Evolutionary conservation across 495 filamentous ascomycete species (phyloP).

Genomic region (Aspergillus saccharolyticus): DNA sequence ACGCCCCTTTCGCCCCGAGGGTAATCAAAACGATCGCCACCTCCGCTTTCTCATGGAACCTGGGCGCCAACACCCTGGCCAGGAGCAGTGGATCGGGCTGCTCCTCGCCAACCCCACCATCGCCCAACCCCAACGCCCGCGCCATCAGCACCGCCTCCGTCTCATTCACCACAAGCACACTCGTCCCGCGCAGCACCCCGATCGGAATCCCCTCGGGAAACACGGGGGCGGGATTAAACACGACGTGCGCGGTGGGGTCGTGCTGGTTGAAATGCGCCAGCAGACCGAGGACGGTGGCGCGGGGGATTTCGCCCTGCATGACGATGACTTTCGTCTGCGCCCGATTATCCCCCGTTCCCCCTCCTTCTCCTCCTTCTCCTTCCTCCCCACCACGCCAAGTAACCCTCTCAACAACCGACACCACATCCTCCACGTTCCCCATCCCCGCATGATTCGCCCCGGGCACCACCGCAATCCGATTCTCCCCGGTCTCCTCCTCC

Average conservation of each 20-base stretch:
- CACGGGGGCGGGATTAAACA: constrained; percentile 85
- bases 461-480: constrained; percentile 75
- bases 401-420: constrained; percentile 24
- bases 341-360: constrained; percentile 54
- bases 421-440: constrained; percentile 36
- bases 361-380: background rate
- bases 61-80: constrained; percentile 45
- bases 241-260: constrained; percentile 46
- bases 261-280: constrained; percentile 38
- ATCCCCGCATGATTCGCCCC: constrained; percentile 68
- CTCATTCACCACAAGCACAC: constrained; percentile 85
- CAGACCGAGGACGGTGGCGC: constrained; percentile 63
- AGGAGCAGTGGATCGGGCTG: constrained; percentile 52
- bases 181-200: constrained; percentile 62
- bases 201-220: constrained; percentile 56
- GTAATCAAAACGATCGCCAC: constrained; percentile 78
- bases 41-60: constrained; percentile 57
- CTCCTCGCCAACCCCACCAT: constrained; percentile 32
- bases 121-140: constrained; percentile 21
- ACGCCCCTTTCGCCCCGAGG: constrained; percentile 67
- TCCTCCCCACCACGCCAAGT: constrained; percentile 16
- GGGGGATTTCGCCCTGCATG: constrained; percentile 84
- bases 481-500: constrained; percentile 73
- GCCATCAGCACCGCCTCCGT: constrained; percentile 76
- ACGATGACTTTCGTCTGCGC: constrained; percentile 60